A percentile compares a stretch with the other conserved stretches of the same genome.
Evolutionary conservation across 1,284 basidiomycete species (phyloP).

Genomic region (Pholiota adiposa): DNA sequence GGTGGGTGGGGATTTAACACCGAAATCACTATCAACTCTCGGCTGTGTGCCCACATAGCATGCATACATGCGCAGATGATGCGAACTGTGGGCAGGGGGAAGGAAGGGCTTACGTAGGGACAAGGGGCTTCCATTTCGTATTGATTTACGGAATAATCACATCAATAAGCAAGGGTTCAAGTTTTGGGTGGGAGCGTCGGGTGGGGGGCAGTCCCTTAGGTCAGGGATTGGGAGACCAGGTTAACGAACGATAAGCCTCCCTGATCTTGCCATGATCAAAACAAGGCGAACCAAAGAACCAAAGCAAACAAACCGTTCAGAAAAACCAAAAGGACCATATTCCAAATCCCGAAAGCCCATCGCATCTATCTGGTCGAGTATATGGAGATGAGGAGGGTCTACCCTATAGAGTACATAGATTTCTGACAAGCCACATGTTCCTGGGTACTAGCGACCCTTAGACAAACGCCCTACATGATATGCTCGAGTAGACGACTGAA

Average conservation of each 20-base stretch:
- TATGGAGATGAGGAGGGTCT: neutral
- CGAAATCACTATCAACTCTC: neutral
- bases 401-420: neutral
- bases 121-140: neutral
- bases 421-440: neutral
- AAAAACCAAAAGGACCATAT: neutral
- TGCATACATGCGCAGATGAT: neutral
- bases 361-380: no score
- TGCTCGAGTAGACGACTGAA: neutral
- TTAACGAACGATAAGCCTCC: neutral
- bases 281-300: neutral
- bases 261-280: no score
- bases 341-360: neutral
- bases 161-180: neutral
- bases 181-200: no score
- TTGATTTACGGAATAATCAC: neutral
- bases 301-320: constrained; percentile 6
- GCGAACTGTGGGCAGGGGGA: neutral
- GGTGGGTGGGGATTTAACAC: neutral
- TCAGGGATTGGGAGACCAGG: neutral
- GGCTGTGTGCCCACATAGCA: neutral
- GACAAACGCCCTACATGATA: neutral
- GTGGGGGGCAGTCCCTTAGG: no score
- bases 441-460: neutral
- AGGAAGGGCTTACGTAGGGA: neutral